A percentile compares a stretch with the other conserved stretches of the same genome.
These are phyloP conservation scores for Teratosphaeria destructans DNA, from an alignment of 2,329 filamentous ascomycete genomes.

Conservation along the genomic window DNA sequence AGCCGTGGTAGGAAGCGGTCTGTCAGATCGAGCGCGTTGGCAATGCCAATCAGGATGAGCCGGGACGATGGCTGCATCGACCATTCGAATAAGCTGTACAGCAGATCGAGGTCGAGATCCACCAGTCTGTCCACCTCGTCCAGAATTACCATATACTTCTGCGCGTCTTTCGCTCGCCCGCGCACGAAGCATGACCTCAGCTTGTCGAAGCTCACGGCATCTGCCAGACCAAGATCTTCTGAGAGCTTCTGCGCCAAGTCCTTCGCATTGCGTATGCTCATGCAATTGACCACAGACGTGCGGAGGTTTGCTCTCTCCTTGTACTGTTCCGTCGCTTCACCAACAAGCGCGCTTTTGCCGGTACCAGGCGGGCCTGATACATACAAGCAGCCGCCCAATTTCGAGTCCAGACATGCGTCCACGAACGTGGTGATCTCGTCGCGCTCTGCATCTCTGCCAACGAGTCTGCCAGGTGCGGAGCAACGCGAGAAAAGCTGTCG, in stretches of 20 bases:
- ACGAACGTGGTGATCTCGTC: conserved; percentile 61
- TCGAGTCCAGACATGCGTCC: conserved; percentile 47
- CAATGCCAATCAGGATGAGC: conserved; percentile 80
- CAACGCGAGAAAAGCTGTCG: conserved; percentile 79
- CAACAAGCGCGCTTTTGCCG: conserved; percentile 89
- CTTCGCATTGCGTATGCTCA: conserved; percentile 82
- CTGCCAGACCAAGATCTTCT: conserved; percentile 53
- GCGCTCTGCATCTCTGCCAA: conserved; percentile 64
- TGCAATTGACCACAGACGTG: conserved; percentile 84
- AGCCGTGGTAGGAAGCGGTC: conserved; percentile 89
- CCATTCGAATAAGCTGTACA: conserved; percentile 96
- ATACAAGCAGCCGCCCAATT: conserved; percentile 73
- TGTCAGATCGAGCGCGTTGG: conserved; percentile 89
- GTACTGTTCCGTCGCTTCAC: conserved; percentile 59
- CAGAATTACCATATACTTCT: conserved; percentile 70
- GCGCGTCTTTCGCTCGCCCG: conserved; percentile 43
- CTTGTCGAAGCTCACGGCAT: conserved; percentile 54
- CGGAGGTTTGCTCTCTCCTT: conserved; percentile 45
- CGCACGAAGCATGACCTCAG: conserved; percentile 60
- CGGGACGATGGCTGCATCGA: conserved; percentile 71
- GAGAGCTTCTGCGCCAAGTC: conserved; percentile 76
- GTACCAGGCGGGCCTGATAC: conserved; percentile 93
- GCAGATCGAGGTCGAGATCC: conserved; percentile 73
- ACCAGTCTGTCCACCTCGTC: conserved; percentile 95
- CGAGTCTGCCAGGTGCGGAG: conserved; percentile 60